Evolutionary conservation across 805 yeast genomes (phyloP), one percentile per base, ranked within the genome.

Genomic region (Metschnikowia picachoensis): DNA sequence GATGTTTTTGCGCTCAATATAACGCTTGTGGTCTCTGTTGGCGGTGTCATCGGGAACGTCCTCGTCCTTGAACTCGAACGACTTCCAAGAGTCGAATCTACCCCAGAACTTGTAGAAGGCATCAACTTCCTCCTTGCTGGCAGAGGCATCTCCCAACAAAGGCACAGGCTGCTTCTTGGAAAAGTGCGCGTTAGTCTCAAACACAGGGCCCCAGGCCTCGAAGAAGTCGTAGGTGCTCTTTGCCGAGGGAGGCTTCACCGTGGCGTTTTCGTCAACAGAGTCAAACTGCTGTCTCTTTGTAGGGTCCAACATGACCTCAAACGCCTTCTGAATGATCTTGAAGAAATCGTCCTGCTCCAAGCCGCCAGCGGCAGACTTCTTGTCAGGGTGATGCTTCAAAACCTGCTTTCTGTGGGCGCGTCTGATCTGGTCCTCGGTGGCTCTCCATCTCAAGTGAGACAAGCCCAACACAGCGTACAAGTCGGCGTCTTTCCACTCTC

Each of bases 11-110:
- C 92, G 89, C 76, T 94, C 99, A 59, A 91, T 85, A 78, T 89
- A 87, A 76, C 99, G 95, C 78, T 94, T 94, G 82, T 94, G 96
- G 70, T 94, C 99, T 80, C 99, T 90, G 83, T 94, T 94, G 51
- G 96, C 87, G 47, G 97, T 87, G 73, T 94, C 99, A 76, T 94
- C 99, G 59, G 99, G 99, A 62, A 91, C 97, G 66, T 94, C 99
- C 77, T 94, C 99, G 66, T 94, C 99, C 68, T 90, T 80, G 76
- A 91, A 94, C 75, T 94, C 99, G 66, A 94, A 94, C 39, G 96
- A 78, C 78, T 96, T 87, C 99, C 99, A 94, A 16, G 98, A 92
- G 72, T 94, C 97, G 57, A 91, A 87, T 68, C 85, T 84, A 70
- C 84, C 84, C 86, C 94, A 94, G 81, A 89, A 92, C 58, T 81